Base-by-base conservation (phyloP, 345 rosid species). In the Cardamine occulta region DNA sequence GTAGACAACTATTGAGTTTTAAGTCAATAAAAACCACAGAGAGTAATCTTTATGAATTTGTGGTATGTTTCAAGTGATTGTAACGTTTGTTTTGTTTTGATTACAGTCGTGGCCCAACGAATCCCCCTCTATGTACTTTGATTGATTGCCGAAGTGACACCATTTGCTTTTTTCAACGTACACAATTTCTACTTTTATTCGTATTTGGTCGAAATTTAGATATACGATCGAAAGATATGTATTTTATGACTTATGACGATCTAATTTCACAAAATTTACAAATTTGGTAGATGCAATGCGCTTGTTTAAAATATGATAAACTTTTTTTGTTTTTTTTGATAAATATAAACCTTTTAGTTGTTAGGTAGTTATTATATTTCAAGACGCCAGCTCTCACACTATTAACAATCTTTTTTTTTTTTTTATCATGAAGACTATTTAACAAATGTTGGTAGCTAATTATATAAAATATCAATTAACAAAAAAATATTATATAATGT, bases 121-220 rank as follows among this genome's bases (percentile, higher is more conserved):
- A 51, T 59, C 44, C 52, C 52, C 59, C 10, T 8, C 18, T 59
- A 6, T 49, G 24, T 53, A 39, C n/a, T 52, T 58, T 69, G 58
- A 69, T 44, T 42, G 40, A 76, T 42, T 32, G 56, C 17, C 10
- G 65, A 75, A 64, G 23, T 62, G 57, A 59, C 75, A 69, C 74
- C 79, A 68, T 54, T 68, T 39, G 26, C 24, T 48, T 66, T 39
- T 13, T 47, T 58, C 58, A 74, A 63, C 55, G 68, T 73, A 2
- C 35, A 52, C 34, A 5, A 73, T 42, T 53, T 29, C 12, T 47
- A 39, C 48, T 65, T 63, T 65, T 32, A 32, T 31, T 64, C 18
- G 35, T 57, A 58, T 45, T 37, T 70, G 23, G 57, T 55, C n/a
- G 12, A 34, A 23, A 7, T 45, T 42, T 5, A 58, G 32, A 35